These are phyloP conservation scores for Dictyostelium citrinum DNA, from an alignment of 78 protist species.

Conservation along the genomic window DNA sequence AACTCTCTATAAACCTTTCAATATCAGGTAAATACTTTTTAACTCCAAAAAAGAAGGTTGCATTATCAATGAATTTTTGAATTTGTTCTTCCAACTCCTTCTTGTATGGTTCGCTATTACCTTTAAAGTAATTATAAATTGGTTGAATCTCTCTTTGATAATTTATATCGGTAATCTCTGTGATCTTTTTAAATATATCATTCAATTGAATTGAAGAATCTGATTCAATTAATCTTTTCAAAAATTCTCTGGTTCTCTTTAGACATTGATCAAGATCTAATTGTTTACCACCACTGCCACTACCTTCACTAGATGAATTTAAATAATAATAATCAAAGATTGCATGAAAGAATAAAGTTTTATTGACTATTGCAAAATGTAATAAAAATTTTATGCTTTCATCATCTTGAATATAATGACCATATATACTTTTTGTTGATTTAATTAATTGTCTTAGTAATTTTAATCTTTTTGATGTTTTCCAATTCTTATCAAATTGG, in stretches of 20 bases:
- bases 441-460: neutral
- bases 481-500: neutral
- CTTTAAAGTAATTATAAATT: neutral
- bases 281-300: neutral
- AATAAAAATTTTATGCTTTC: neutral
- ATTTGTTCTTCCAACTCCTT: neutral
- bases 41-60: slow-evolving; percentile 10
- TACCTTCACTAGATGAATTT: neutral
- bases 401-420: neutral
- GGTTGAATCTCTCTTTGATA: neutral
- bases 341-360: neutral
- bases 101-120: neutral
- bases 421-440: neutral
- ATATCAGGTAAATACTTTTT: neutral
- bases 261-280: neutral
- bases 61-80: neutral
- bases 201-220: slow-evolving; percentile 21
- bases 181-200: neutral
- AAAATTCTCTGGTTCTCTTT: neutral
- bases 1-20: neutral
- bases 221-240: neutral
- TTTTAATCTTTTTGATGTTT: neutral
- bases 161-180: neutral
- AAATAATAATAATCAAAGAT: neutral
- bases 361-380: neutral